These are phyloP conservation scores for Diplosphaera chodatii DNA, from an alignment of 139 green algal genomes.

Conservation along the genomic window DNA sequence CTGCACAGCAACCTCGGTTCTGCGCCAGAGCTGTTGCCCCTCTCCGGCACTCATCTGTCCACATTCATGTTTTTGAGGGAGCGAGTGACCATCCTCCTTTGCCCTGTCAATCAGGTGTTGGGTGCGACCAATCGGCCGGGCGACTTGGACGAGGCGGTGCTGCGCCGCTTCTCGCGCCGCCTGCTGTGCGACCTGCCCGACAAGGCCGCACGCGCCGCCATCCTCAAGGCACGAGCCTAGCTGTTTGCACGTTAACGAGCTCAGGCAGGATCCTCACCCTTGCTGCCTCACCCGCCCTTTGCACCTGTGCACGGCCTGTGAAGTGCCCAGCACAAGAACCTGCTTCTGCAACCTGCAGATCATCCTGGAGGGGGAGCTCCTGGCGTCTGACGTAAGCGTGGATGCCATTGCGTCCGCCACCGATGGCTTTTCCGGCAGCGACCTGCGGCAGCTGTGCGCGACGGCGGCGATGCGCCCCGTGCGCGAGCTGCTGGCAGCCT, in stretches of 20 bases:
- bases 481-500: constrained; percentile 23
- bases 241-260: background rate
- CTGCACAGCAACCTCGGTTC: too few species aligned
- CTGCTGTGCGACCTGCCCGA: constrained; percentile 65
- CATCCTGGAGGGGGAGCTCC: constrained; percentile 29
- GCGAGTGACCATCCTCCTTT: too few species aligned
- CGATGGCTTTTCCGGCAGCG: constrained; percentile 34
- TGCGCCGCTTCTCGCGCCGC: constrained; percentile 53
- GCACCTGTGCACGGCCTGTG: too few species aligned
- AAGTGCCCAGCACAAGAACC: too few species aligned
- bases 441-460: constrained; percentile 36
- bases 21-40: too few species aligned
- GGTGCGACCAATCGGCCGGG: constrained; percentile 66
- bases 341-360: constrained; percentile 3
- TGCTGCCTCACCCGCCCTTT: too few species aligned
- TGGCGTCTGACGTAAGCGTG: constrained; percentile 22
- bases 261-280: too few species aligned
- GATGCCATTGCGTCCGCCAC: constrained; percentile 21
- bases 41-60: too few species aligned
- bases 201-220: constrained; percentile 40
- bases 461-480: constrained; percentile 37
- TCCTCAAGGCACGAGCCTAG: constrained; percentile 26
- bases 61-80: too few species aligned
- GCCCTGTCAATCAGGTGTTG: constrained; percentile 43
- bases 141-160: constrained; percentile 70